Conservation (phyloP, 495 filamentous ascomycete genomes). For the Aeminium ludgeri region DNA sequence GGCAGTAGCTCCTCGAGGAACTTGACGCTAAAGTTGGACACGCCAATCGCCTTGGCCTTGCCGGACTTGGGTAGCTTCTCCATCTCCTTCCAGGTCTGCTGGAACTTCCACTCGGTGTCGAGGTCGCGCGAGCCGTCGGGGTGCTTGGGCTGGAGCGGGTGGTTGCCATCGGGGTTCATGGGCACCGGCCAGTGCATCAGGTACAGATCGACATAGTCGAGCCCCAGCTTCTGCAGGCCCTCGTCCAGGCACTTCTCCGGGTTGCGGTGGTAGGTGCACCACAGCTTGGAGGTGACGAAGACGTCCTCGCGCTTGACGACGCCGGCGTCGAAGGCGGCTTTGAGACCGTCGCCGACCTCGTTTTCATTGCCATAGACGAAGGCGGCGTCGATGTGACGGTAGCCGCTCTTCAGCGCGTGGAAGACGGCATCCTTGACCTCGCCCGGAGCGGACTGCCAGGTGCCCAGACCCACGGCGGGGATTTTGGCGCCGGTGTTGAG, state of each 20-base stretch:
- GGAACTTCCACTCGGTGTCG: constrained; percentile 43
- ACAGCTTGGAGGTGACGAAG: constrained; percentile 72
- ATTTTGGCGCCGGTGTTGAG: constrained; percentile 65
- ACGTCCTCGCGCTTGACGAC: constrained; percentile 57
- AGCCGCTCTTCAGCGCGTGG: constrained; percentile 24
- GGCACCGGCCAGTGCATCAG: constrained; percentile 70
- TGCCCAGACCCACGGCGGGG: constrained; percentile 59
- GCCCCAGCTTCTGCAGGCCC: constrained; percentile 50
- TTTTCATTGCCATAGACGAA: constrained; percentile 32
- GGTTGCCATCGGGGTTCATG: constrained; percentile 66
- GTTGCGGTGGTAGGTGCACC: constrained; percentile 58
- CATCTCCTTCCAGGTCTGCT: constrained; percentile 66
- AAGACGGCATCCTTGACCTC: constrained; percentile 30
- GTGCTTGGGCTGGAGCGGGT: constrained; percentile 59
- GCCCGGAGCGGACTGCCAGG: constrained; percentile 53
- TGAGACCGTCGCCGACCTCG: constrained; percentile 35
- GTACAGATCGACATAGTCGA: constrained; percentile 73
- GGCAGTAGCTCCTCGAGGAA: constrained; percentile 60
- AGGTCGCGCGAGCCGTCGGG: constrained; percentile 56
- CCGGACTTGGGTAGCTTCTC: constrained; percentile 50
- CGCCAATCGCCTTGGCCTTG: constrained; percentile 62
- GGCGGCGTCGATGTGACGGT: constrained; percentile 26
- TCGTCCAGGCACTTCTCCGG: constrained; percentile 51
- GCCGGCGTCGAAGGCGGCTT: constrained; percentile 47
- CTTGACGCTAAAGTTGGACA: constrained; percentile 61